Evolutionary conservation across 495 filamentous ascomycete genomes (phyloP).

Genomic region (Amorphotheca resinae): DNA sequence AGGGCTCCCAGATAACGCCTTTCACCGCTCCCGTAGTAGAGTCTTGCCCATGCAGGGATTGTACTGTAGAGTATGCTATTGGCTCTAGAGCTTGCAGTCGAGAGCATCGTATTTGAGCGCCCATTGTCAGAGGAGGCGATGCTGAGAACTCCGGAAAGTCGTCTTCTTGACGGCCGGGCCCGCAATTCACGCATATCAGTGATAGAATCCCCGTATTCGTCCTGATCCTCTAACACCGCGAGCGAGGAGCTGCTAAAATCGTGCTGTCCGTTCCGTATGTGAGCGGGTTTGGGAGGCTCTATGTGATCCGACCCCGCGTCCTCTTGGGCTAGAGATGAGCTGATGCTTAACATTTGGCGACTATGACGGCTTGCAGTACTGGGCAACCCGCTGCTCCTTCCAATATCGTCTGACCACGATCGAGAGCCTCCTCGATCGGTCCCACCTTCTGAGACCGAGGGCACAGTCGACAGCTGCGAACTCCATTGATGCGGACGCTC

Average conservation of each 20-base stretch:
- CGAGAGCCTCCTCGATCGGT: conserved; percentile 32
- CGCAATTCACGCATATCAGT: conserved; percentile 34
- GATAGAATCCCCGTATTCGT: conserved; percentile 43
- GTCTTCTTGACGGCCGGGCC: conserved; percentile 31
- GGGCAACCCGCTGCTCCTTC: conserved; percentile 23
- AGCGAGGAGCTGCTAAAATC: conserved; percentile 17
- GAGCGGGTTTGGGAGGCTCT: conserved; percentile 29
- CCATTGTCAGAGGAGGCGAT: conserved; percentile 31
- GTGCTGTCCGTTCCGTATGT: conserved; percentile 25
- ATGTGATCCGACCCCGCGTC: conserved; percentile 23
- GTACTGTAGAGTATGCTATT: conserved; percentile 42
- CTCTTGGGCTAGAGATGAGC: conserved; percentile 30
- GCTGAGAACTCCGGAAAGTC: conserved; percentile 24
- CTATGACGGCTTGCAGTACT: conserved; percentile 31
- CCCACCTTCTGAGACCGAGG: conserved; percentile 46
- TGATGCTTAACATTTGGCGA: conserved; percentile 38
- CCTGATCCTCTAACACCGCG: conserved; percentile 30
- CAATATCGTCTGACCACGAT: conserved; percentile 26
- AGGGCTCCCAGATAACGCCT: conserved; percentile 26
- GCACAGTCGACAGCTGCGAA: conserved; percentile 61
- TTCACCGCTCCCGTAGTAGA: conserved; percentile 45
- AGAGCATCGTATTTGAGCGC: conserved; percentile 28
- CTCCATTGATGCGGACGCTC: conserved; percentile 48
- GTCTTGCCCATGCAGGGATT: conserved; percentile 52
- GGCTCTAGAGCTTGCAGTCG: conserved; percentile 32